phyloP scores from a whole-genome alignment of 2,329 filamentous ascomycete genomes.

The Trichoderma aggressivum region DNA sequence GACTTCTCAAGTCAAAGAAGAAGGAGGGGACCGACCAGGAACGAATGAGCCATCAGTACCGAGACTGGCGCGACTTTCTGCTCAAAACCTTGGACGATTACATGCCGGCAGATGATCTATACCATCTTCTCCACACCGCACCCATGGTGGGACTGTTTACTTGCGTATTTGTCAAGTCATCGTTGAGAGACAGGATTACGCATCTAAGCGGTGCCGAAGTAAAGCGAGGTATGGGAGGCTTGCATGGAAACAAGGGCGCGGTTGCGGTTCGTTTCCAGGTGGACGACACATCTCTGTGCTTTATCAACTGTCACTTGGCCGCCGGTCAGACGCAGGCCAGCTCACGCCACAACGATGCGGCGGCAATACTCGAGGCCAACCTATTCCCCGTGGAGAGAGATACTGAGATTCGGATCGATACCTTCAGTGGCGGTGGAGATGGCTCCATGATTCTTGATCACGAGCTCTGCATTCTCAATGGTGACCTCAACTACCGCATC shows the following conservation, averaged over 20 bases:
- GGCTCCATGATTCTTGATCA: slow-evolving; percentile 94
- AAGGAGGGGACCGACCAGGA: slow-evolving; percentile 77
- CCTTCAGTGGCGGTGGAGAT: slow-evolving; percentile 87
- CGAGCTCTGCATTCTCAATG: slow-evolving; percentile 94
- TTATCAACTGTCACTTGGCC: slow-evolving; percentile 95
- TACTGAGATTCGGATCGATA: slow-evolving; percentile 65
- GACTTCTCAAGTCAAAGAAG: slow-evolving; percentile 88
- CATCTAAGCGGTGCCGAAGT: slow-evolving; percentile 78
- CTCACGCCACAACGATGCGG: slow-evolving; percentile 87
- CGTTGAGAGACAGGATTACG: slow-evolving; percentile 70
- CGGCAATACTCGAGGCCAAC: slow-evolving; percentile 78
- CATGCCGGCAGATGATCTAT: slow-evolving; percentile 72
- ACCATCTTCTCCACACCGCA: slow-evolving; percentile 82
- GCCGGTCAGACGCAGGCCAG: slow-evolving; percentile 89
- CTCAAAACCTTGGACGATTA: slow-evolving; percentile 78
- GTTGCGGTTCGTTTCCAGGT: slow-evolving; percentile 87
- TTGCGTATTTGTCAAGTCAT: slow-evolving; percentile 87
- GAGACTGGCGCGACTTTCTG: slow-evolving; percentile 91
- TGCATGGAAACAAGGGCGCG: slow-evolving; percentile 95
- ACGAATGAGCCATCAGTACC: slow-evolving; percentile 95
- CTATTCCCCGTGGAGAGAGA: slow-evolving; percentile 72
- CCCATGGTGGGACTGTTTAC: slow-evolving; percentile 91
- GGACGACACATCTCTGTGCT: slow-evolving; percentile 91
- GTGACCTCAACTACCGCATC: slow-evolving; percentile 96
- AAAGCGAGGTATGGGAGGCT: slow-evolving; percentile 92